These are phyloP conservation scores for Colletotrichum sp. DNA, from an alignment of 2,329 filamentous ascomycete genomes.

Conservation along the genomic window DNA sequence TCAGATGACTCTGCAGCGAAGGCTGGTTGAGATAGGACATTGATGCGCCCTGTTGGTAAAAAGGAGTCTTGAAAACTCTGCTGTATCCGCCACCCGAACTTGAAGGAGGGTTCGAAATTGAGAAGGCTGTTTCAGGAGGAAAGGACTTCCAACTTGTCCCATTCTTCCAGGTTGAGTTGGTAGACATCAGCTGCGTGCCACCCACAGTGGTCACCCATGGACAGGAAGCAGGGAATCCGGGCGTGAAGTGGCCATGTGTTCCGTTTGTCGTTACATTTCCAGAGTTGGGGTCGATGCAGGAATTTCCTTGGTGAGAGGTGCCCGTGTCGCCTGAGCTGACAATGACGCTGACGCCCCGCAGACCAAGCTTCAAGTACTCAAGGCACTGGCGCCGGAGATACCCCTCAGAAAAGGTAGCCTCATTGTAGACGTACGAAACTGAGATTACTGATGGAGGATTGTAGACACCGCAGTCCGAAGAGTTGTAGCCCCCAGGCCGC, in stretches of 20 bases:
- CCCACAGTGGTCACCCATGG: conserved; percentile 52
- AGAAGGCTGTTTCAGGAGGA: not conserved
- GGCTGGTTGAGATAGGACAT: not conserved
- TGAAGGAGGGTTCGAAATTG: not conserved
- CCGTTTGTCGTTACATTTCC: conserved; percentile 21
- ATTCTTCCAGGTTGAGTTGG: not conserved
- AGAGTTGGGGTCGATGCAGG: not conserved
- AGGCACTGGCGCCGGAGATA: conserved; percentile 49
- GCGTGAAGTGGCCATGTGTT: conserved; percentile 38
- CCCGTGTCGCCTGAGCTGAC: conserved; percentile 43
- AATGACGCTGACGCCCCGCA: conserved; percentile 39
- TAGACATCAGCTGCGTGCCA: not conserved
- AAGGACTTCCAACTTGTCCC: not conserved
- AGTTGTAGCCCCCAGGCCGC: not conserved
- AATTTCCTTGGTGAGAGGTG: conserved; percentile 7
- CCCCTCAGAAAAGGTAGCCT: conserved; percentile 20
- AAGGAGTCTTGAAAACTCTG: not conserved
- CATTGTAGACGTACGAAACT: not conserved
- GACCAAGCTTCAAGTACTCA: conserved; percentile 48
- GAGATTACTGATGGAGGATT: not conserved
- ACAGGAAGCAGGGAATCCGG: conserved; percentile 48
- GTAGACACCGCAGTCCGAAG: not conserved
- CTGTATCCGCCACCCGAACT: not conserved
- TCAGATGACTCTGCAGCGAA: not conserved
- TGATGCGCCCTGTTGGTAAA: not conserved